These are phyloP conservation scores for Ophiostoma triangulosporum DNA, from an alignment of 2,329 filamentous ascomycete genomes.

Conservation along the genomic window DNA sequence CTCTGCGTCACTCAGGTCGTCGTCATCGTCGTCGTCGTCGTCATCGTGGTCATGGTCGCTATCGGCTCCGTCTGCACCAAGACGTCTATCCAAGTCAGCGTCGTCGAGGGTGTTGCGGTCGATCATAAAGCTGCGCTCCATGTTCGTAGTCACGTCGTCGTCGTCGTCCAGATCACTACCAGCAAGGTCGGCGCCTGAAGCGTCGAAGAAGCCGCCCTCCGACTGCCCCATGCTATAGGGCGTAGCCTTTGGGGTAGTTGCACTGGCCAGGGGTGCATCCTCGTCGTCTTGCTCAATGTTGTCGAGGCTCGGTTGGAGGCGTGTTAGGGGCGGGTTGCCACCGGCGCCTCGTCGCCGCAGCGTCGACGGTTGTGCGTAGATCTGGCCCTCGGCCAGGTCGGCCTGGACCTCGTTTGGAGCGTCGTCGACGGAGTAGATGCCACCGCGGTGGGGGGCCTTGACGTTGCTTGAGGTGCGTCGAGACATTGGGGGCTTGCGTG, in stretches of 20 bases:
- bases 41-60: conserved; percentile 24
- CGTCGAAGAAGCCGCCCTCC: conserved; percentile 1
- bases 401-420: conserved; percentile 67
- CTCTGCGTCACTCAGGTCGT: conserved; percentile 75
- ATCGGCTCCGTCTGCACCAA: conserved; percentile 22
- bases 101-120: conserved; percentile 18
- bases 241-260: not conserved
- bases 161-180: conserved; percentile 1
- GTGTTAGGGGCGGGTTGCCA: conserved; percentile 12
- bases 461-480: conserved; percentile 62
- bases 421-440: conserved; percentile 85
- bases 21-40: conserved; percentile 51
- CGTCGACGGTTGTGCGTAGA: conserved; percentile 12
- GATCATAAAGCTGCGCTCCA: conserved; percentile 5
- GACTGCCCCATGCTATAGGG: not conserved
- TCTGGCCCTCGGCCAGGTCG: conserved; percentile 41
- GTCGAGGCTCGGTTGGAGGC: conserved; percentile 19
- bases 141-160: conserved; percentile 2
- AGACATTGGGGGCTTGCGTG: conserved; percentile 59
- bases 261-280: conserved; percentile 5
- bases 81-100: conserved; percentile 25
- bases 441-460: conserved; percentile 63
- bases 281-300: conserved; percentile 16
- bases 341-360: conserved; percentile 6
- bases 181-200: not conserved